Evolutionary conservation across 257 asterid genomes (phyloP), one percentile per base, ranked within the genome.

Genomic region (Prunella vulgaris): DNA sequence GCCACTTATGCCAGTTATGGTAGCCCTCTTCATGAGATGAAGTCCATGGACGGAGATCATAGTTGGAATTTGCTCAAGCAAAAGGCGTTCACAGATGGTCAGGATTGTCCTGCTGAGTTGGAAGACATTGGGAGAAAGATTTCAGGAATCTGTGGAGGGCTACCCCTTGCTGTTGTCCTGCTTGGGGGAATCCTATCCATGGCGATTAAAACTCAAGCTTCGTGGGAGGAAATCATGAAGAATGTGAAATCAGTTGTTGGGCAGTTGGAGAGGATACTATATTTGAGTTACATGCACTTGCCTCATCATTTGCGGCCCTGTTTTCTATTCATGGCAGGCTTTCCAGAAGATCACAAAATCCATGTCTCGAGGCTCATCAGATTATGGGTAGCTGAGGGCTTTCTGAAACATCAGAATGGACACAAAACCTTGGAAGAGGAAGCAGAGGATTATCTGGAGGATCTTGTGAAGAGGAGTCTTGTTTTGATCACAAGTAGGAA

Each of bases 401-500:
- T n/a, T n/a, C n/a, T n/a, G 21, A 53, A 10, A 20, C 27, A 2
- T 8, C 8, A 53, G 0, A 21, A 21, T 9, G 32, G 15, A 20
- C 9, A 8, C 10, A 51, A 60, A 14, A 40, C 4, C 5, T 10
- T 22, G 17, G 77, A 72, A 37, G 71, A 63, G 33, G 27, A 13
- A 10, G 74, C 75, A 3, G 33, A 18, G 25, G 75, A 68, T 12
- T 67, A 61, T 24, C 15, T 75, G 17, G 24, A 59, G 15, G 74
- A 49, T 21, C 51, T 75, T 1, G 60, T 18, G 3, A 14, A 60
- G 7, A 33, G 75, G 48, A 75, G 44, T 1, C n/a, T n/a, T n/a
- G n/a, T n/a, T n/a, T n/a, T n/a, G n/a, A n/a, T n/a, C n/a, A n/a
- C n/a, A n/a, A n/a, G n/a, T n/a, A n/a, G n/a, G n/a, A n/a, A n/a